These are phyloP conservation scores for Sedum album DNA, from an alignment of 164 flowering plant genomes.

Conservation along the genomic window DNA sequence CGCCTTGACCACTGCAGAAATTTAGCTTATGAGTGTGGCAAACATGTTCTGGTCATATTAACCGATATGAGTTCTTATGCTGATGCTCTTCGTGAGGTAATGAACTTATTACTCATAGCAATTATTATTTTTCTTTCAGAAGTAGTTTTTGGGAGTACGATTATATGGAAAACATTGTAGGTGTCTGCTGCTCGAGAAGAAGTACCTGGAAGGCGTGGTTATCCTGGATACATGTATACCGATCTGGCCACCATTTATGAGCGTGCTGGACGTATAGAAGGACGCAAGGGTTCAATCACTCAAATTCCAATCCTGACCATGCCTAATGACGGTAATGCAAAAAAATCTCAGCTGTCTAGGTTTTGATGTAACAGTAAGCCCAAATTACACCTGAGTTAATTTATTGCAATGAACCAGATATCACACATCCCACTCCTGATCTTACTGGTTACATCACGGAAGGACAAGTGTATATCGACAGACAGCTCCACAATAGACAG, in stretches of 20 bases:
- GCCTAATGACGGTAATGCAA: constrained; percentile 54
- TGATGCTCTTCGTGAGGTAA: no score
- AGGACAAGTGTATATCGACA: constrained; percentile 9
- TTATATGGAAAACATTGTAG: constrained; percentile 33
- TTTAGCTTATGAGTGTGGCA: no score
- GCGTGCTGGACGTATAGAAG: constrained; percentile 97
- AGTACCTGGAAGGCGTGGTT: no score
- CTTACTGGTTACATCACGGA: constrained; percentile 9
- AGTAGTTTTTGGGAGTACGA: constrained; percentile 78
- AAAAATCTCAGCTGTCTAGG: not conserved
- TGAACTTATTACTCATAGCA: constrained; percentile 93
- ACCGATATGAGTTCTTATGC: no score
- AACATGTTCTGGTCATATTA: no score
- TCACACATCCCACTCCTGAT: constrained; percentile 11
- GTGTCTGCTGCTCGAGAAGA: constrained; percentile 99
- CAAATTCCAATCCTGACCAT: constrained; percentile 65
- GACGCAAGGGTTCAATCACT: constrained; percentile 93
- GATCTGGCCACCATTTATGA: constrained; percentile 96
- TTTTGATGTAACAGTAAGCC: not conserved
- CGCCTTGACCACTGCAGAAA: no score
- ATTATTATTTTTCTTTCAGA: constrained; percentile 95
- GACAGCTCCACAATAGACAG: constrained; percentile 39
- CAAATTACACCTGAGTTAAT: not conserved
- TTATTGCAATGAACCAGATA: constrained; percentile 4
- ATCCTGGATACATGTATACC: constrained; percentile 98